Conservation (phyloP, 495 filamentous ascomycete species). For the Aspergillus cavernicola region DNA sequence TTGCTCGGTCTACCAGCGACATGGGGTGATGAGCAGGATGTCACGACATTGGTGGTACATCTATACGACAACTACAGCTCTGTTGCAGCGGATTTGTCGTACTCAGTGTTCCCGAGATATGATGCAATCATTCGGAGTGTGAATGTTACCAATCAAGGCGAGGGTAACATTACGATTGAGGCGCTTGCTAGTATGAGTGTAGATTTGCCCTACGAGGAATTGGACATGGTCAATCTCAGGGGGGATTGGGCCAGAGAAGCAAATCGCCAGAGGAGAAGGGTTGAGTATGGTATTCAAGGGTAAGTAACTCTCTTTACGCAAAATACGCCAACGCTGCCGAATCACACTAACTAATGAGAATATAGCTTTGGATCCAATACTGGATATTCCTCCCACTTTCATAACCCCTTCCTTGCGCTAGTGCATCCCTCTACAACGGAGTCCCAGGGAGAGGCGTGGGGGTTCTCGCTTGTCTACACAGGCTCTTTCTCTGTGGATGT, state of each 20-base stretch:
- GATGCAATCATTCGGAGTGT: conserved; percentile 52
- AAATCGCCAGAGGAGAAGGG: conserved; percentile 31
- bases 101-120: conserved; percentile 52
- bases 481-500: conserved; percentile 50
- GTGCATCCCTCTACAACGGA: conserved; percentile 49
- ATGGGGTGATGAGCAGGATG: conserved; percentile 44
- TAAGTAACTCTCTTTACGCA: background rate
- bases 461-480: conserved; percentile 53
- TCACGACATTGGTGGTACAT: conserved; percentile 46
- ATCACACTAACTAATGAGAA: too few species aligned
- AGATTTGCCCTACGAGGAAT: conserved; percentile 49
- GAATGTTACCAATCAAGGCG: conserved; percentile 48
- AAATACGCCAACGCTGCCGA: too few species aligned
- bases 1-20: conserved; percentile 50
- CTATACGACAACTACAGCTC: conserved; percentile 49
- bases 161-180: conserved; percentile 42
- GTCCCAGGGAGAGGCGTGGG: conserved; percentile 50
- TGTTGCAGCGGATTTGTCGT: conserved; percentile 48
- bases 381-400: conserved; percentile 52
- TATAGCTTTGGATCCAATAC: conserved; percentile 45
- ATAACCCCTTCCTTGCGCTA: conserved; percentile 53
- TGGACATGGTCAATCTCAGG: conserved; percentile 50
- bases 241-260: conserved; percentile 54
- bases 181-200: conserved; percentile 50
- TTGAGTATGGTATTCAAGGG: conserved; percentile 35